Conservation (phyloP, 257 asterid species). For the Leonotis leonurus region DNA sequence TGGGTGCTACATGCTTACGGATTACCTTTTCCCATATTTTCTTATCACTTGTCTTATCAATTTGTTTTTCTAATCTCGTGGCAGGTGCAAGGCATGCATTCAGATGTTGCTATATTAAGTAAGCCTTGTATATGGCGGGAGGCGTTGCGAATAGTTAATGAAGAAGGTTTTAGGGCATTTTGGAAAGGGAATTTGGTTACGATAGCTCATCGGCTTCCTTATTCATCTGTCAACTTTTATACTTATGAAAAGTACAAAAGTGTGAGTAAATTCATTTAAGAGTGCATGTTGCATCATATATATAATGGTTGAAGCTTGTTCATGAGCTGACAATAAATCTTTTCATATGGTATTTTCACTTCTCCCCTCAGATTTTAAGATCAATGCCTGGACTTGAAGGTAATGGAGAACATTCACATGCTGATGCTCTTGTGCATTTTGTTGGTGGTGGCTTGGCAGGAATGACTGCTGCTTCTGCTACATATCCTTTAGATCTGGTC, state of each 20-base stretch:
- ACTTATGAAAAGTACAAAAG: conserved; percentile 68
- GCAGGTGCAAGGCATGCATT: conserved; percentile 92
- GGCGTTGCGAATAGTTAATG: conserved; percentile 58
- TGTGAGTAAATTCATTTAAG: conserved; percentile 33
- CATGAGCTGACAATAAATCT: background rate
- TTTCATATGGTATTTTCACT: background rate
- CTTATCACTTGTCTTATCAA: background rate
- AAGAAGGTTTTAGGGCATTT: conserved; percentile 84
- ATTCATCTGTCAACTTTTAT: conserved; percentile 70
- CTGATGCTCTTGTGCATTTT: conserved; percentile 58
- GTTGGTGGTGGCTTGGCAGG: conserved; percentile 89
- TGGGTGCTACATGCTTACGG: background rate
- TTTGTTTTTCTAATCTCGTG: background rate
- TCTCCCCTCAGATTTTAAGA: conserved; percentile 44
- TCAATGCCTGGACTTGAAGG: conserved; percentile 52
- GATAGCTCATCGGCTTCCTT: conserved; percentile 81
- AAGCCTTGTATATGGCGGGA: conserved; percentile 68
- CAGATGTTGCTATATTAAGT: conserved; percentile 63
- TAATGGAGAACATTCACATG: conserved; percentile 25
- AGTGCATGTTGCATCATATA: background rate
- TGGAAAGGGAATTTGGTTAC: conserved; percentile 98
- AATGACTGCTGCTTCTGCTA: conserved; percentile 74
- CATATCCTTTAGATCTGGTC: conserved; percentile 89
- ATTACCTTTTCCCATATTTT: background rate
- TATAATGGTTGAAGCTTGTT: too few species aligned